These are phyloP conservation scores for Eimeria acervulina DNA, from an alignment of 169 alveolate genomes.

Conservation along the genomic window DNA sequence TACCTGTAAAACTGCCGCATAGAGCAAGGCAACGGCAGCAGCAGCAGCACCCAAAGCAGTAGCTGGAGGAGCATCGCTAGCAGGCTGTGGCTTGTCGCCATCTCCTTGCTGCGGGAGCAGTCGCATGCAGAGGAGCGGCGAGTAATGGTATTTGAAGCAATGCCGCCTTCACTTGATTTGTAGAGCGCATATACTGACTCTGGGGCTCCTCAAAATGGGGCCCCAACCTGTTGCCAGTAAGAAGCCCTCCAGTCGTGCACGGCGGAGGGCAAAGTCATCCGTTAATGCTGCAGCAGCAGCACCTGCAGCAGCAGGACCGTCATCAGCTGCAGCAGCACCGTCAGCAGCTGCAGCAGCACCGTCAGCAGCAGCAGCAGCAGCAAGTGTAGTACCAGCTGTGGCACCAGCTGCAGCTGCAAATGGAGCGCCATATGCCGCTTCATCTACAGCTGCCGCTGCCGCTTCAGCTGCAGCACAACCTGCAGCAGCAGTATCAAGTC, in stretches of 20 bases:
- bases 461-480: not conserved
- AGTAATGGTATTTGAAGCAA: not conserved
- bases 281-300: slow-evolving; percentile 26
- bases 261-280: slow-evolving; percentile 36
- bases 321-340: not conserved
- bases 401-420: not conserved
- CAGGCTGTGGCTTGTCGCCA: not conserved
- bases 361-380: not conserved
- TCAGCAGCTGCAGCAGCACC: not conserved
- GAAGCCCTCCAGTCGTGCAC: not conserved
- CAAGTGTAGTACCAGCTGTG: not conserved
- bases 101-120: not conserved
- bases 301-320: slow-evolving; percentile 23
- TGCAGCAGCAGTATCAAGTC: not conserved
- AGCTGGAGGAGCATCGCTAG: not conserved
- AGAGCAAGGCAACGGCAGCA: not conserved
- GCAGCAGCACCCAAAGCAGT: not conserved
- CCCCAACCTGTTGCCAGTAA: not conserved
- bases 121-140: not conserved
- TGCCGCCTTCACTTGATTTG: not conserved
- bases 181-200: not conserved
- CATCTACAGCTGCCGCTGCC: not conserved
- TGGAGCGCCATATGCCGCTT: not conserved
- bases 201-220: not conserved
- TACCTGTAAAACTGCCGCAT: not conserved